phyloP scores from a whole-genome alignment of 768 basidiomycete species.

The Boletus coccyginus region DNA sequence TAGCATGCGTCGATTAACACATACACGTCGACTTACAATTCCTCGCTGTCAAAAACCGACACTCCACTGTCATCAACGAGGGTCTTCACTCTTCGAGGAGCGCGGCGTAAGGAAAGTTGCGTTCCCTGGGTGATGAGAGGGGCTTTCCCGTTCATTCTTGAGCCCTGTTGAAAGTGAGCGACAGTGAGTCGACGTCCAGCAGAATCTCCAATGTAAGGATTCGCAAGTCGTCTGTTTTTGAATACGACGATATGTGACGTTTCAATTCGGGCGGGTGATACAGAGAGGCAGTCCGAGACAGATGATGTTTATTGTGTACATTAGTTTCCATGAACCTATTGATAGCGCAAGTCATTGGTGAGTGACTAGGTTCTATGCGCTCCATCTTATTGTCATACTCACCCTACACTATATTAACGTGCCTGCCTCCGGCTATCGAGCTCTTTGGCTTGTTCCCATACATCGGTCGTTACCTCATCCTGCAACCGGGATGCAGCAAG shows the following conservation, averaged over 20 bases:
- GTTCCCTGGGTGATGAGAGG: slow-evolving; percentile 22
- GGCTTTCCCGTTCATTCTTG: slow-evolving; percentile 14
- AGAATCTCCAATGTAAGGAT: neutral
- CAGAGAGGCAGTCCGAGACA: neutral
- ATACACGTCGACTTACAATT: slow-evolving; percentile 30
- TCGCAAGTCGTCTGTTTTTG: slow-evolving; percentile 7
- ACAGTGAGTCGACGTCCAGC: neutral
- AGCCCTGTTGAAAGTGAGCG: neutral
- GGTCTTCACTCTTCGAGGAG: slow-evolving; percentile 14
- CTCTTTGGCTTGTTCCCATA: slow-evolving; percentile 65
- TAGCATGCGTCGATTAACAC: neutral
- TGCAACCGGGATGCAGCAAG: slow-evolving; percentile 61
- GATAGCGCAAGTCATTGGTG: neutral
- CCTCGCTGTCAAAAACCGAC: slow-evolving; percentile 30
- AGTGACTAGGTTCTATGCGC: neutral
- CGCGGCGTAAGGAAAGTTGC: slow-evolving; percentile 24
- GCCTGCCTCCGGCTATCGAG: slow-evolving; percentile 48
- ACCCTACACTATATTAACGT: slow-evolving; percentile 10
- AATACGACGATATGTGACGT: slow-evolving; percentile 5
- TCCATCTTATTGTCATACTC: neutral
- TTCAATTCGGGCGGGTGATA: slow-evolving; percentile 10
- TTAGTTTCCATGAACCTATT: neutral
- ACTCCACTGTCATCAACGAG: slow-evolving; percentile 20
- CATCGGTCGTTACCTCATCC: slow-evolving; percentile 48
- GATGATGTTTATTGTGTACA: neutral